Base-by-base conservation (phyloP, 202 grass and related monocot genomes). In the Panicum hallii region DNA sequence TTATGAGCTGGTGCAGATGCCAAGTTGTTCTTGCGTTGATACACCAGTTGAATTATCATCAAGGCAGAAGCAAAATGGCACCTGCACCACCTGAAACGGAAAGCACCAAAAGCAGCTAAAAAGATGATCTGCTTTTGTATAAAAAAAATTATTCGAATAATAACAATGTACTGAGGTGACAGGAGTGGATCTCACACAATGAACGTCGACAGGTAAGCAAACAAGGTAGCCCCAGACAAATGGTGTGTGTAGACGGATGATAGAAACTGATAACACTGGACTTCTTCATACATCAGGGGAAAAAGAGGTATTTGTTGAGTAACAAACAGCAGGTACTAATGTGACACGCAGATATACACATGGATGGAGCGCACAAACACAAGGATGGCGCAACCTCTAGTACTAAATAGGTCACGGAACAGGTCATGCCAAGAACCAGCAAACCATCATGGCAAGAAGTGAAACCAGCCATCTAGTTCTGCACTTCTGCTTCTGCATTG, bases 381-480 rank as follows among this genome's bases (percentile, higher is more conserved):
- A 36, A 53, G 52, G 34, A 55, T 28, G 82, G 77, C 54, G 44
- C 70, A 68, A 56, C 82, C 80, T 80, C 44, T 26, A 26, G 26
- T 26, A 26, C 26, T 26, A 26, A 26, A 26, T 26, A 26, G 26
- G 26, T 26, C 26, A 26, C 26, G 26, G 26, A 26, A 26, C 26
- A 26, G 26, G 26, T 26, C 26, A 26, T 26, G 26, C 26, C 26
- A 26, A 26, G 26, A 26, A 26, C 26, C 26, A 26, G 26, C 26
- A 26, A 71, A 76, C 82, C 72, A 56, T 23, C 52, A 57, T 26
- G 52, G 50, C 61, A 83, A 63, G 63, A 55, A 54, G 68, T 47
- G 45, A 64, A 90, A 87, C 75, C 69, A 56, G 80, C 76, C 46
- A 12, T 55, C 70, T 72, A 50, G 80, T 60, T 90, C 84, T 64